Conservation (phyloP, 805 yeast species). For the Debaryomyces hansenii region DNA sequence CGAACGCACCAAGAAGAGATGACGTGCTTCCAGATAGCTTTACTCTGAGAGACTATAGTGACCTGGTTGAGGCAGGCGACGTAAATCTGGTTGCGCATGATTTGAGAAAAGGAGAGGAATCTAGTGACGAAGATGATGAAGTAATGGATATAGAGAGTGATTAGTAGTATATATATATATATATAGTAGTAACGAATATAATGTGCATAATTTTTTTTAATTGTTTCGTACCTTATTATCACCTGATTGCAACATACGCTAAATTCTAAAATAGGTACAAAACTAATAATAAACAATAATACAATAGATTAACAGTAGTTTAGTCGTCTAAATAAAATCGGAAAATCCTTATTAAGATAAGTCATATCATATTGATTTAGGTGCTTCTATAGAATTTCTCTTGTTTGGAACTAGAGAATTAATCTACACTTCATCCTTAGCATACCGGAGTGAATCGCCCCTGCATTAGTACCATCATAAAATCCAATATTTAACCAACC, state of each 20-base stretch:
- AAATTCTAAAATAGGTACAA: neutral
- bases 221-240: neutral
- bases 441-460: neutral
- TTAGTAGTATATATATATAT: constrained; percentile 13
- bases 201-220: no score
- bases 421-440: no score
- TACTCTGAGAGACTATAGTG: constrained; percentile 2
- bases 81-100: constrained; percentile 38
- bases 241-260: neutral
- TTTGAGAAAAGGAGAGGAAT: constrained; percentile 45
- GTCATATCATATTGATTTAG: no score
- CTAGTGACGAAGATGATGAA: constrained; percentile 55
- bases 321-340: neutral
- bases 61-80: constrained; percentile 14
- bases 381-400: no score
- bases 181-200: no score
- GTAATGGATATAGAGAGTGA: constrained; percentile 63
- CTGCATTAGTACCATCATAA: neutral
- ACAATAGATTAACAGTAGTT: neutral
- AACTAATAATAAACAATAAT: neutral
- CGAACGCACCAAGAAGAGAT: neutral
- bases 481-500: neutral
- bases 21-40: neutral
- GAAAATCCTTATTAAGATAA: neutral
- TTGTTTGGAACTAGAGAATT: no score